Base-by-base conservation (phyloP, 2,329 filamentous ascomycete species). In the Aspergillus ochraceoroseus region DNA sequence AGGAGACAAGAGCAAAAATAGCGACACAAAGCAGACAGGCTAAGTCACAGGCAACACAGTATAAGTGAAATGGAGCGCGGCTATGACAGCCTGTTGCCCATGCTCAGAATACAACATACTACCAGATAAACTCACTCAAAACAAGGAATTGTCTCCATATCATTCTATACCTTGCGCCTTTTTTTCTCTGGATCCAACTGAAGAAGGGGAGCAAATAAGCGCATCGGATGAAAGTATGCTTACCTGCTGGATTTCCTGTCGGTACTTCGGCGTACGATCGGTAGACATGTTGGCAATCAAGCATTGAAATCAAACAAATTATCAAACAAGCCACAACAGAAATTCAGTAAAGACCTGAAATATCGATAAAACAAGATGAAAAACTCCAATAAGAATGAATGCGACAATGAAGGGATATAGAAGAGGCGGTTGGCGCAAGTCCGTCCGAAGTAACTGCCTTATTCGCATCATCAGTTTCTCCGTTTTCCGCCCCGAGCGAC, bases 191-290 rank as follows among this genome's bases (percentile, higher is more conserved):
- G n/a, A n/a, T n/a, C n/a, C n/a, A n/a, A n/a, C n/a, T n/a, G n/a
- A n/a, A 19, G 12, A n/a, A 26, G 6, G 29, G 9, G 11, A 14
- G 11, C 15, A 22, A 13, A 26, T 12, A 17, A 30, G 27, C 5
- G 32, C 7, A 35, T 26, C 14, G 18, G 29, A 34, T n/a, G 17
- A 25, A 20, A n/a, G 33, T 18, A 38, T 18, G 68, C 82, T 70
- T 63, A 89, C 86, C 84, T 94, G 90, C 69, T 95, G 92, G 70
- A 98, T 98, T 75, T 98, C 92, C 71, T 94, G 88, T 65, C 89
- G 82, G 67, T 96, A 98, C 68, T 95, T 96, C 66, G 78, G 81
- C 57, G 77, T 77, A 63, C 76, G 77, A 66, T 92, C 85, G 13
- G 53, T 56, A 53, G 80, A 75, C 84, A 87, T 89, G 41, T 61